Percentiles rank a stretch among this genome's conserved stretches.
Evolutionary conservation across 495 filamentous ascomycete species (phyloP).

Genomic region (Talaromyces proteolyticus): DNA sequence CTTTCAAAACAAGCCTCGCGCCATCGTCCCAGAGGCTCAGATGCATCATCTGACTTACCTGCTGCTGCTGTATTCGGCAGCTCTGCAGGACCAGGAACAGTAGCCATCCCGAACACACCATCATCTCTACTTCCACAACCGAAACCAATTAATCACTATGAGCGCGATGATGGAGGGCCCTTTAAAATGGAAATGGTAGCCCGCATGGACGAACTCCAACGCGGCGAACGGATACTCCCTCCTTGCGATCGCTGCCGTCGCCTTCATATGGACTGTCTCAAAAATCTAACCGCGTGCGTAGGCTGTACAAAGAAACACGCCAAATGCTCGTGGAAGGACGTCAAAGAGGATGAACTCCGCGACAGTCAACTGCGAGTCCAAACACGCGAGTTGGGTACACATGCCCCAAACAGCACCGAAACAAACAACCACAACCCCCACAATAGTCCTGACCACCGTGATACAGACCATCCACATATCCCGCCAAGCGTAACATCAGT

Average conservation of each 20-base stretch:
- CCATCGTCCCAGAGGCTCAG: constrained; percentile 28
- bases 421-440: constrained; percentile 11
- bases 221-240: constrained; percentile 66
- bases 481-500: too few relatives aligned
- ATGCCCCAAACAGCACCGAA: too few relatives aligned
- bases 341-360: constrained; percentile 62
- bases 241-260: constrained; percentile 81
- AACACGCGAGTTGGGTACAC: background rate
- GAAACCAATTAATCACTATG: constrained; percentile 35
- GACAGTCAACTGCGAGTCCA: constrained; percentile 13
- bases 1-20: constrained; percentile 21
- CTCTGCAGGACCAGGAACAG: constrained; percentile 18
- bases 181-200: constrained; percentile 63
- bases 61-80: too few relatives aligned
- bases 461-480: constrained; percentile 8
- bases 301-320: constrained; percentile 87
- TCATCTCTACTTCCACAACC: constrained; percentile 44
- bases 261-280: constrained; percentile 73
- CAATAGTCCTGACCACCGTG: constrained; percentile 10
- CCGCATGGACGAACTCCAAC: constrained; percentile 67
- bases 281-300: constrained; percentile 78
- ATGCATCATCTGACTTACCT: constrained; percentile 28
- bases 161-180: constrained; percentile 55
- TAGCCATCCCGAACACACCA: constrained; percentile 46
- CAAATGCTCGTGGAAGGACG: constrained; percentile 75